These are phyloP conservation scores for Mycena maculata DNA, from an alignment of 768 basidiomycete genomes.

Conservation along the genomic window DNA sequence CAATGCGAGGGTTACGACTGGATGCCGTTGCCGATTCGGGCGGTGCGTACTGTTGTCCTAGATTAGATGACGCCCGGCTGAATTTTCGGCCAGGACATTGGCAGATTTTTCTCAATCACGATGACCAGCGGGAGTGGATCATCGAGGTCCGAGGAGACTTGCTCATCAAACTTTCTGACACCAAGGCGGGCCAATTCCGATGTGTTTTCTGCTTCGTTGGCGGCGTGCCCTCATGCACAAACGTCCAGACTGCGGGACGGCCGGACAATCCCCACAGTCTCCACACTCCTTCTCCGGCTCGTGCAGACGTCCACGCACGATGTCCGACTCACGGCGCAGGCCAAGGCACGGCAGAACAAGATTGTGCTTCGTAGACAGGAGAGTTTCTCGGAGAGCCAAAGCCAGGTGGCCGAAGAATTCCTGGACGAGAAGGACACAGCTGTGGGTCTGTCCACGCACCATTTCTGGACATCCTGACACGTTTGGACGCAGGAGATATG, in stretches of 20 bases:
- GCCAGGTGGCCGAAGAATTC: conserved; percentile 56
- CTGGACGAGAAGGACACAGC: conserved; percentile 78
- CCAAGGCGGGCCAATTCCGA: conserved; percentile 90
- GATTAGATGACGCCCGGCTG: not conserved
- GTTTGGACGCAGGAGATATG: conserved; percentile 66
- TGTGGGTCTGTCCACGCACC: conserved; percentile 48
- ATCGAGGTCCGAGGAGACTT: conserved; percentile 94
- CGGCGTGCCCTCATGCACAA: conserved; percentile 5
- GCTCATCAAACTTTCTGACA: conserved; percentile 88
- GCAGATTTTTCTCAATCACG: conserved; percentile 92
- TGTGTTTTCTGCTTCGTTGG: conserved; percentile 48
- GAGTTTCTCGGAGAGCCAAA: conserved; percentile 61
- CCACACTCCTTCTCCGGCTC: conserved; percentile 93
- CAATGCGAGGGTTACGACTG: conserved; percentile 84
- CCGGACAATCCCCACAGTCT: conserved; percentile 91
- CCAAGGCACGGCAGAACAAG: conserved; percentile 70
- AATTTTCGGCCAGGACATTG: too few species aligned
- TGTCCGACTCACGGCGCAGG: conserved; percentile 76
- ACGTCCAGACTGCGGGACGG: conserved; percentile 85
- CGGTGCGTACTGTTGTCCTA: conserved; percentile 61
- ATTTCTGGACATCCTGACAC: conserved; percentile 7
- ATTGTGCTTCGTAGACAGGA: conserved; percentile 74
- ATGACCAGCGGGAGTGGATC: conserved; percentile 94
- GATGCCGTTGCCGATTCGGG: conserved; percentile 86
- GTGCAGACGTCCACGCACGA: conserved; percentile 95